Percentiles rank a stretch among this genome's conserved stretches.
Conservation (phyloP, 768 basidiomycete genomes). For the Serendipita indica region DNA sequence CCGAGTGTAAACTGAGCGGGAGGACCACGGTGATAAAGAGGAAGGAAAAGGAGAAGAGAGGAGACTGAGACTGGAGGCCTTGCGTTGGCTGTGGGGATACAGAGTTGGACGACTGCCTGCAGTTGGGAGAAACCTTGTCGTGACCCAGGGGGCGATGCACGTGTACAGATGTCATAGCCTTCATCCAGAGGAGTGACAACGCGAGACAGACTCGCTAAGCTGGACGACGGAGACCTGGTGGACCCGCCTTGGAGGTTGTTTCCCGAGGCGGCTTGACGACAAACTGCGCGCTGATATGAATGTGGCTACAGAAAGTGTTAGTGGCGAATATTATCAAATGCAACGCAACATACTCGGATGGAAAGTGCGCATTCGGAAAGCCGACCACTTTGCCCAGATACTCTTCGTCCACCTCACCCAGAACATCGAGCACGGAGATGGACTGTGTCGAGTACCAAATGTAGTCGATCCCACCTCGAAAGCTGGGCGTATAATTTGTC, state of each 20-base stretch:
- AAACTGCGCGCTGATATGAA: slow-evolving; percentile 1
- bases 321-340: background rate
- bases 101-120: background rate
- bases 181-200: background rate
- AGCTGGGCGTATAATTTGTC: slow-evolving; percentile 85
- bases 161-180: background rate
- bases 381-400: slow-evolving; percentile 89
- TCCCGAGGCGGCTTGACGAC: background rate
- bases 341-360: slow-evolving; percentile 67
- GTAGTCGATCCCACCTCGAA: slow-evolving; percentile 80
- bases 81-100: background rate
- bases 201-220: background rate
- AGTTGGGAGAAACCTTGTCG: background rate
- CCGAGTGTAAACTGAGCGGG: slow-evolving; percentile 5
- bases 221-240: slow-evolving; percentile 3
- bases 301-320: slow-evolving; percentile 15
- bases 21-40: no score
- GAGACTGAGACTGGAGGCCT: background rate
- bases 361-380: slow-evolving; percentile 93
- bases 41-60: slow-evolving; percentile 11
- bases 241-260: background rate
- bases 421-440: slow-evolving; percentile 62
- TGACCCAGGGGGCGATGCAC: background rate
- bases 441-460: slow-evolving; percentile 76
- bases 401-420: slow-evolving; percentile 69